Conservation (phyloP, 345 rosid genomes). For the Euphorbia lathyris region DNA sequence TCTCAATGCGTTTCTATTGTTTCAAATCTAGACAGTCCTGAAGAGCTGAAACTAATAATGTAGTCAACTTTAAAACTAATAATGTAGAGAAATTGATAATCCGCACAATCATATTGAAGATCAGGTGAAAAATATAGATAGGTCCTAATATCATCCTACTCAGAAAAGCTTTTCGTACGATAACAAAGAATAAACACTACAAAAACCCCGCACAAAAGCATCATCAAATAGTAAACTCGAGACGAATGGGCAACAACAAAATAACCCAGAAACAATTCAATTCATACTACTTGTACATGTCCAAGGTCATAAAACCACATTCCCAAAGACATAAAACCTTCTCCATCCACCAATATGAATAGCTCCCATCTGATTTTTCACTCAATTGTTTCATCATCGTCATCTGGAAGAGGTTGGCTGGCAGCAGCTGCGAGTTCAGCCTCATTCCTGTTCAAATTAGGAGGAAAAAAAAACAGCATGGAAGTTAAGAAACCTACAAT, state of each 20-base stretch:
- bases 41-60: too few species aligned
- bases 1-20: too few species aligned
- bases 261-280: constrained; percentile 12
- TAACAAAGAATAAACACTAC: constrained; percentile 4
- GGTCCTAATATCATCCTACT: constrained; percentile 5
- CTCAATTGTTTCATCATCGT: constrained; percentile 62
- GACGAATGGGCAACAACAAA: constrained; percentile 4
- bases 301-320: constrained; percentile 14
- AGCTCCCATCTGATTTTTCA: constrained; percentile 11
- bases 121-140: background rate
- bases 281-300: constrained; percentile 10
- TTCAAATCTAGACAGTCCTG: too few species aligned
- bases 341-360: background rate
- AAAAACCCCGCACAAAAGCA: constrained; percentile 8
- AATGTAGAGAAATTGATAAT: too few species aligned
- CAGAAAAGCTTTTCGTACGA: background rate
- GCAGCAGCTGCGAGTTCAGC: constrained; percentile 71
- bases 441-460: constrained; percentile 49
- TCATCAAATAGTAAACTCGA: constrained; percentile 7
- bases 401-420: constrained; percentile 82
- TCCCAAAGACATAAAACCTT: constrained; percentile 10
- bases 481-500: too few species aligned
- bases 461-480: background rate
- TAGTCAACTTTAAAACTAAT: too few species aligned
- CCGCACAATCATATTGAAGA: background rate